These are phyloP conservation scores for Austroboletus festivus DNA, from an alignment of 768 basidiomycete species.

Conservation along the genomic window DNA sequence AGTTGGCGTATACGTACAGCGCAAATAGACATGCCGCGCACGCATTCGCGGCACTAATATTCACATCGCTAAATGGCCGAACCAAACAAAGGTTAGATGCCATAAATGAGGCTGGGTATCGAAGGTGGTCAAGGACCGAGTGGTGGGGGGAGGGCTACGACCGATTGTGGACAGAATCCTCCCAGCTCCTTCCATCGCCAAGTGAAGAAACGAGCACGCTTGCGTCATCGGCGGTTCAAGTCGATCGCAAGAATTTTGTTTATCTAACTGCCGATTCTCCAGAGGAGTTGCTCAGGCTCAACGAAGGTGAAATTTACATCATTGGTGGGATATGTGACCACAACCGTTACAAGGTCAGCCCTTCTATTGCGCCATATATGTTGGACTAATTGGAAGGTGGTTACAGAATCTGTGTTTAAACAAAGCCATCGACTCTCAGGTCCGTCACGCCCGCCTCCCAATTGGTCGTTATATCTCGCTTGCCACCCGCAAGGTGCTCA, in stretches of 20 bases:
- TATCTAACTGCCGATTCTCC: constrained; percentile 95
- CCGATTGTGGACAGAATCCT: constrained; percentile 50
- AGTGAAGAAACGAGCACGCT: constrained; percentile 3
- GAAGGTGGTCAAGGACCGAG: constrained; percentile 75
- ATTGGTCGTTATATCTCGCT: constrained; percentile 90
- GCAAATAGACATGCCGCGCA: constrained; percentile 69
- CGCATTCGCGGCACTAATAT: constrained; percentile 72
- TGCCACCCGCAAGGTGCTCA: constrained; percentile 90
- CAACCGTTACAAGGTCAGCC: constrained; percentile 86
- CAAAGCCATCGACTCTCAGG: constrained; percentile 71
- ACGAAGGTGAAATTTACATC: constrained; percentile 83
- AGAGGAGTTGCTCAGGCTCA: constrained; percentile 80
- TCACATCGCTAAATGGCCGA: constrained; percentile 76
- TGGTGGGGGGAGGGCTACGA: constrained; percentile 84
- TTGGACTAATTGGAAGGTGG: constrained; percentile 14
- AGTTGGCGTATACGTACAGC: constrained; percentile 90
- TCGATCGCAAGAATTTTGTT: constrained; percentile 54
- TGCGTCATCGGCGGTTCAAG: constrained; percentile 5
- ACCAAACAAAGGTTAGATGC: constrained; percentile 63
- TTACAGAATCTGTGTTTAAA: constrained; percentile 81
- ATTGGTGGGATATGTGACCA: constrained; percentile 95
- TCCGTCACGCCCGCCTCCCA: constrained; percentile 87
- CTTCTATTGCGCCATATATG: background rate
- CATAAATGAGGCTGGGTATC: constrained; percentile 64
- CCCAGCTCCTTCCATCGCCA: background rate